Evolutionary conservation across 1,284 basidiomycete species (phyloP), one percentile per base, ranked within the genome.

Genomic region (Peniophora sp.): DNA sequence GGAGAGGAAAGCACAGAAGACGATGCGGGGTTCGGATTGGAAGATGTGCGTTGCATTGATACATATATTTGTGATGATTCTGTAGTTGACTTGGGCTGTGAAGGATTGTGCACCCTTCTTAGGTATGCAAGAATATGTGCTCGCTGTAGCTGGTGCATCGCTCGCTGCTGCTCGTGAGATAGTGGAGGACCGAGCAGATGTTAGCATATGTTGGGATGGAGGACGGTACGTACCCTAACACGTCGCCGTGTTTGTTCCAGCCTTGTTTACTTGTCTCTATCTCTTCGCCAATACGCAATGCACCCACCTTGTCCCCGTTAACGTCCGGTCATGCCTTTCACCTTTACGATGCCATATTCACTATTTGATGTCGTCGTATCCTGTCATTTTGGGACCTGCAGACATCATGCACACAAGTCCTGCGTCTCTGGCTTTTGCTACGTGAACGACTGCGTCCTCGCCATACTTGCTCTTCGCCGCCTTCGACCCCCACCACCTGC

Each of bases 401-500:
- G 89, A 61, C 90, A 92, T 57, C 90, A 92, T 56, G 85, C 86
- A 0, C 79, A 80, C 50, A 86, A 87, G 62, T 72, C 77, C 0
- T 74, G 72, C 48, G 91, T 92, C 0, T 83, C 88, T 2, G 95
- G 94, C 0, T 97, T 93, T 67, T 97, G 94, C 69, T 97, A 97
- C 63, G 84, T 97, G 24, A 91, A 92, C 3, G 95, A 97, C 63
- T 85, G 86, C 50, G 81, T 93, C 2, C 75, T 97, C 0, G 87
- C 88, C 0, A 81, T 95, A 50, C 72, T 89, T 41, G 65, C 72
- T 2, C 71, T 87, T 45, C 81, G 77, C 56, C 72, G 74, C 62
- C 22, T 54, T 11, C 50, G 56, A 38, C 53, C 55, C n/a, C 49
- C 57, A 9, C 55, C 34, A 6, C 27, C 27, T 32, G 6, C 27